Percentiles rank a stretch among this genome's conserved stretches.
Evolutionary conservation across 192 early-diverging fungal species (phyloP).

Genomic region (Obelidium mucronatum): DNA sequence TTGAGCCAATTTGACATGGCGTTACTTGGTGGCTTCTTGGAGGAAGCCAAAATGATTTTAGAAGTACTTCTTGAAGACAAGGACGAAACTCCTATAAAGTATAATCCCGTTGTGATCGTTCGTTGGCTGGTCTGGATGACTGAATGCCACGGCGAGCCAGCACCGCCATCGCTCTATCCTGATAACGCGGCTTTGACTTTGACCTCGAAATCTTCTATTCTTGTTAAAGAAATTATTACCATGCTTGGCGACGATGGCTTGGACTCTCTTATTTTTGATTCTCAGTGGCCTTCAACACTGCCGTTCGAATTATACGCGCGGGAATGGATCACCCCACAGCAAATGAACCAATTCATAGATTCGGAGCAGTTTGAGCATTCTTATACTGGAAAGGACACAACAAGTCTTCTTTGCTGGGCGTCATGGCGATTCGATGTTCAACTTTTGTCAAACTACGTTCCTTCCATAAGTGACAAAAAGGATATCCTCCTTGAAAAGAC

Average conservation of each 20-base stretch:
- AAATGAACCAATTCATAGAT: conserved; percentile 3
- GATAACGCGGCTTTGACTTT: neutral
- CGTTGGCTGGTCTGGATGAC: conserved; percentile 12
- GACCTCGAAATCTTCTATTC: neutral
- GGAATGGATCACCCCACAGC: neutral
- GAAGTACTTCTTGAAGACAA: neutral
- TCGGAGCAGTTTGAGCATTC: neutral
- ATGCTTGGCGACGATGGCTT: neutral
- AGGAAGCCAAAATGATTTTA: conserved; percentile 15
- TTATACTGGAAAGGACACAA: neutral
- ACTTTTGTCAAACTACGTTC: conserved; percentile 5
- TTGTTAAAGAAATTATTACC: neutral
- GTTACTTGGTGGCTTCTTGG: neutral
- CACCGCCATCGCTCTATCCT: conserved; percentile 7
- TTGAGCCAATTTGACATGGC: conserved; percentile 15
- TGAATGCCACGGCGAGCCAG: neutral
- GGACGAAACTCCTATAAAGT: neutral
- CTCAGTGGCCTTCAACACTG: neutral
- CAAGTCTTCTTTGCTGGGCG: conserved; percentile 9
- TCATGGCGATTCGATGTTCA: conserved; percentile 10
- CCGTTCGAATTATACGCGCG: conserved; percentile 21
- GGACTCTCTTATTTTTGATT: neutral
- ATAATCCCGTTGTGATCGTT: conserved; percentile 1
- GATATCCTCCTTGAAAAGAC: neutral
- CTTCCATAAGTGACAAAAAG: neutral